These are phyloP conservation scores for Wickerhamiella infanticola DNA, from an alignment of 1,139 yeast genomes.

Conservation along the genomic window DNA sequence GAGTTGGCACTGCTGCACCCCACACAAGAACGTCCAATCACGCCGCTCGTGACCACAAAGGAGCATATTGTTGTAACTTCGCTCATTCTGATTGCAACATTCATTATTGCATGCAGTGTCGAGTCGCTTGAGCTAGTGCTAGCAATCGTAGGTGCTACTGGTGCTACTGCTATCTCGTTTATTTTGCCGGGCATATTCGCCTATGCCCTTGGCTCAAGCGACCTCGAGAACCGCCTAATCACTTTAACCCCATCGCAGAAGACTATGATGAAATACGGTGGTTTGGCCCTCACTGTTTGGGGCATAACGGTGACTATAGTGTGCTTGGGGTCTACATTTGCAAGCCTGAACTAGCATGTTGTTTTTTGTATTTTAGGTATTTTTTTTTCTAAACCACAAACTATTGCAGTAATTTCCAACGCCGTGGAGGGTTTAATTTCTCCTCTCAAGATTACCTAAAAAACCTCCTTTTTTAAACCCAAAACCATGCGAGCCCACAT, in stretches of 20 bases:
- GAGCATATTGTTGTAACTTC: constrained; percentile 41
- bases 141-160: constrained; percentile 90
- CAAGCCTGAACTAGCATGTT: background rate
- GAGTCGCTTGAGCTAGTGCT: constrained; percentile 69
- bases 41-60: constrained; percentile 2
- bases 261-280: constrained; percentile 23
- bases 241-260: constrained; percentile 3
- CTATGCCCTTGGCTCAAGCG: constrained; percentile 41
- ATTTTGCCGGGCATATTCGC: constrained; percentile 88
- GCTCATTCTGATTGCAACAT: constrained; percentile 44
- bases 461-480: too few species aligned
- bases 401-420: too few species aligned
- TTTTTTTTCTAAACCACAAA: too few species aligned
- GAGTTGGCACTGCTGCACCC: background rate
- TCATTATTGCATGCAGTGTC: constrained; percentile 60
- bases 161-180: constrained; percentile 85
- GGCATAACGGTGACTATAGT: constrained; percentile 67
- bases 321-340: constrained; percentile 58
- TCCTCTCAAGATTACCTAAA: too few species aligned
- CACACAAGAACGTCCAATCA: background rate
- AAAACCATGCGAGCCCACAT: too few species aligned
- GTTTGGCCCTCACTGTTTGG: constrained; percentile 51
- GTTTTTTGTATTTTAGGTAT: too few species aligned
- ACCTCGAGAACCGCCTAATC: constrained; percentile 13
- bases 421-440: too few species aligned